These are phyloP conservation scores for Diversispora epigaea DNA, from an alignment of 192 early-diverging fungal species.

Conservation along the genomic window DNA sequence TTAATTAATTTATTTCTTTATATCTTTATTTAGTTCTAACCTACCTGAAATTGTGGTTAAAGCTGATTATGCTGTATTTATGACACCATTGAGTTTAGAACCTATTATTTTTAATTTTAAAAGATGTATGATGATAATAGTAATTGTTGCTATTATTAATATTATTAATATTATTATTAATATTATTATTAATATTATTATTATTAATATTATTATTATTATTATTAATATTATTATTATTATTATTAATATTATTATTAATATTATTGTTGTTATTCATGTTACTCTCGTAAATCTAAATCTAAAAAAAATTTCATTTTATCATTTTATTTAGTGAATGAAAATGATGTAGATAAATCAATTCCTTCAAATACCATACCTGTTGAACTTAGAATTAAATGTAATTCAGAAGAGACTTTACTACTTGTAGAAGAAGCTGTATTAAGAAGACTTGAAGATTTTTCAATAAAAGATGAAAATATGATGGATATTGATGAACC, in stretches of 20 bases:
- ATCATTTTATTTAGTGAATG: slow-evolving; percentile 1
- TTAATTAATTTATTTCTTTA: background rate
- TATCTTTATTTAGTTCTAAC: background rate
- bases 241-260: background rate
- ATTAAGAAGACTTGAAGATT: slow-evolving; percentile 13
- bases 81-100: slow-evolving; percentile 19
- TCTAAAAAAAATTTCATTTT: background rate
- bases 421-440: slow-evolving; percentile 23
- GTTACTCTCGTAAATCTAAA: background rate
- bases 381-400: slow-evolving; percentile 26
- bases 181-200: background rate
- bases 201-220: background rate
- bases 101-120: slow-evolving; percentile 25
- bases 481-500: slow-evolving; percentile 2
- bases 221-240: background rate
- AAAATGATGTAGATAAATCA: background rate
- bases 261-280: background rate
- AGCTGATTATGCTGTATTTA: slow-evolving; percentile 23
- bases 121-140: background rate
- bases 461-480: background rate
- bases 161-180: background rate
- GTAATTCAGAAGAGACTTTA: background rate
- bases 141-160: background rate
- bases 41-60: slow-evolving; percentile 13
- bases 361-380: background rate